Percentiles rank a stretch among this genome's conserved stretches.
These are phyloP conservation scores for Psilocybe cyanescens DNA, from an alignment of 768 basidiomycete genomes.

Conservation along the genomic window DNA sequence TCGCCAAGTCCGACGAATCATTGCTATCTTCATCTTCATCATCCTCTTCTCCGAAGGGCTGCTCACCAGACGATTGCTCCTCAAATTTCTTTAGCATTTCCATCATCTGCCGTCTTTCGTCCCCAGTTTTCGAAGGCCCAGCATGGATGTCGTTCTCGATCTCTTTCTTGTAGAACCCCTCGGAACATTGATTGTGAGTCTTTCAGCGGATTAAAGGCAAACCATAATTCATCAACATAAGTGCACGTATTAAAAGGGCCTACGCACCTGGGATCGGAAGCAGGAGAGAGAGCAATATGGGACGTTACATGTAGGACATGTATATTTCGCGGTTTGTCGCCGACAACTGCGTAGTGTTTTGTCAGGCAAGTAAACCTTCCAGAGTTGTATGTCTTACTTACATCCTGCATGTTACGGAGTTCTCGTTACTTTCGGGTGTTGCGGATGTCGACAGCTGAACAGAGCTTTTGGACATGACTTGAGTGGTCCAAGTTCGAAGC, in stretches of 20 bases:
- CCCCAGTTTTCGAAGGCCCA: slow-evolving; percentile 53
- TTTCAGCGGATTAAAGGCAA: slow-evolving; percentile 15
- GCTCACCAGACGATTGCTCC: slow-evolving; percentile 51
- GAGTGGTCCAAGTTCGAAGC: not conserved
- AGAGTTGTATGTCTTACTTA: slow-evolving; percentile 28
- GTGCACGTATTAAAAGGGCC: not conserved
- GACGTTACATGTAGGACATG: slow-evolving; percentile 81
- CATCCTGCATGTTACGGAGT: slow-evolving; percentile 47
- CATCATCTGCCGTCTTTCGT: slow-evolving; percentile 70
- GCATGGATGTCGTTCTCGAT: slow-evolving; percentile 65
- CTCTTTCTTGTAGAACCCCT: slow-evolving; percentile 80
- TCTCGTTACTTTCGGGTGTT: slow-evolving; percentile 1
- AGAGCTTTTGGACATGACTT: not conserved
- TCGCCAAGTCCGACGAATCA: slow-evolving; percentile 46
- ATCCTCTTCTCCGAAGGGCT: slow-evolving; percentile 26
- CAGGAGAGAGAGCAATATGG: slow-evolving; percentile 82
- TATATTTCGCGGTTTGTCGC: slow-evolving; percentile 78
- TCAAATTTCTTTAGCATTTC: slow-evolving; percentile 75
- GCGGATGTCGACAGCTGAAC: not conserved
- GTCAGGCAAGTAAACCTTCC: not conserved
- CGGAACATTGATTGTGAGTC: slow-evolving; percentile 79
- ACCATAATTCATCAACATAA: slow-evolving; percentile 10
- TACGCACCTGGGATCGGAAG: slow-evolving; percentile 71
- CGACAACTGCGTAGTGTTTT: slow-evolving; percentile 54
- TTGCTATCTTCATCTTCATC: slow-evolving; percentile 35